phyloP scores from a whole-genome alignment of 1,284 basidiomycete species.

The Rhodotorula sp. region DNA sequence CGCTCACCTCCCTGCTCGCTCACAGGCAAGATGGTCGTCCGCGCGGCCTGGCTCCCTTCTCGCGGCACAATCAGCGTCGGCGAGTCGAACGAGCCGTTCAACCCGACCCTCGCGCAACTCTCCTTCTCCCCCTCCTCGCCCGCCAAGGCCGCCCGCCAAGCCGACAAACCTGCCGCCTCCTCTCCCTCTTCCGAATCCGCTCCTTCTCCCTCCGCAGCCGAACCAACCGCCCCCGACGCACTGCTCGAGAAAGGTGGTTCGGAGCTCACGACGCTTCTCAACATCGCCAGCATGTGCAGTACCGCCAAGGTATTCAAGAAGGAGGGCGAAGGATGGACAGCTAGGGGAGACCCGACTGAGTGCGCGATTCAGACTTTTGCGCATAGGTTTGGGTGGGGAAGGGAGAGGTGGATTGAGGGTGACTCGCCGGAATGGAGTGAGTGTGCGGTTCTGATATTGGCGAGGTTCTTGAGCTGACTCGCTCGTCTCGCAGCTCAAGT shows the following conservation, averaged over 20 bases:
- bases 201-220: not conserved
- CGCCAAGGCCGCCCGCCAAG: conserved; percentile 13
- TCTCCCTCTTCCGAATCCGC: too few relatives aligned
- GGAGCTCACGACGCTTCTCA: conserved; percentile 49
- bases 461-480: not conserved
- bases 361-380: conserved; percentile 64
- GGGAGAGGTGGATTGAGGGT: conserved; percentile 28
- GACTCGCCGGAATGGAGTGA: conserved; percentile 36
- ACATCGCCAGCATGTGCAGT: conserved; percentile 54
- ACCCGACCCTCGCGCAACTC: conserved; percentile 32
- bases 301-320: conserved; percentile 52
- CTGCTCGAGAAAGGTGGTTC: conserved; percentile 43
- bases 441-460: not conserved
- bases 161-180: not conserved
- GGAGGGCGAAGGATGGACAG: conserved; percentile 58
- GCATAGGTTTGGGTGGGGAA: conserved; percentile 48
- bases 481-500: conserved; percentile 42
- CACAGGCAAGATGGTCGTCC: conserved; percentile 53
- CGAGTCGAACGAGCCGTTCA: conserved; percentile 36
- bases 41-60: conserved; percentile 59
- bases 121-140: conserved; percentile 15
- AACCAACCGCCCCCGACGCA: conserved; percentile 33
- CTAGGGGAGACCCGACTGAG: conserved; percentile 66
- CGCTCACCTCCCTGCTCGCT: not conserved
- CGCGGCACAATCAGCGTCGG: conserved; percentile 34